Base-by-base conservation (phyloP, 345 rosid genomes). In the Pistacia vera region DNA sequence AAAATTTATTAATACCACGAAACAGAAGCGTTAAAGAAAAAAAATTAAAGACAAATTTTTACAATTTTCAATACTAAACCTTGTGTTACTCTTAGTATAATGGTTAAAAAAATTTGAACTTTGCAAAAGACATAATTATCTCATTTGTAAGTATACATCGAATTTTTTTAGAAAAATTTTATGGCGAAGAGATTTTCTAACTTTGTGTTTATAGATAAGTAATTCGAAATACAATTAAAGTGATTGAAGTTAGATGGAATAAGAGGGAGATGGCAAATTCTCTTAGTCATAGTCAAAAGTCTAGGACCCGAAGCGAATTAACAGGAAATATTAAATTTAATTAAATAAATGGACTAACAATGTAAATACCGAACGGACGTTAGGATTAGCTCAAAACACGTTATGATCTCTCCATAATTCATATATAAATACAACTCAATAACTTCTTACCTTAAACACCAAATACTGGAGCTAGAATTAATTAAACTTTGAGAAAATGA, bases 331-430 rank as follows among this genome's bases (percentile, higher is more conserved):
- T 25, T 25, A 25, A 3, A 20, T 9, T 46, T 52, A 61, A 17
- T 65, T 25, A 13, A 20, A 38, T 12, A 12, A 55, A 13, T 41
- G 46, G 8, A 41, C 2, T 7, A 41, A 41, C 9, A 41, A 41
- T 41, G 46, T 41, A 41, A 41, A 41, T 41, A 38, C n/a, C 1
- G 28, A 73, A 56, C 76, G 73, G 87, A 86, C 84, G 86, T 78
- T 75, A 36, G 72, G 75, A 81, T 83, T 81, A 76, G 74, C 74
- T 78, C 81, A 71, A 63, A 9, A 58, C 73, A 79, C 83, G 83
- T 68, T 70, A 52, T 18, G 28, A 41, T 35, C 64, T 52, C 44
- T 59, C 38, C 17, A 35, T 12, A 5, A 6, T 12, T 4, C 71
- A 55, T 54, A 49, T 75, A 70, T 78, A 84, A 79, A 78, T n/a